phyloP scores from a whole-genome alignment of 2,329 filamentous ascomycete species.

The Aspergillus caelatus region DNA sequence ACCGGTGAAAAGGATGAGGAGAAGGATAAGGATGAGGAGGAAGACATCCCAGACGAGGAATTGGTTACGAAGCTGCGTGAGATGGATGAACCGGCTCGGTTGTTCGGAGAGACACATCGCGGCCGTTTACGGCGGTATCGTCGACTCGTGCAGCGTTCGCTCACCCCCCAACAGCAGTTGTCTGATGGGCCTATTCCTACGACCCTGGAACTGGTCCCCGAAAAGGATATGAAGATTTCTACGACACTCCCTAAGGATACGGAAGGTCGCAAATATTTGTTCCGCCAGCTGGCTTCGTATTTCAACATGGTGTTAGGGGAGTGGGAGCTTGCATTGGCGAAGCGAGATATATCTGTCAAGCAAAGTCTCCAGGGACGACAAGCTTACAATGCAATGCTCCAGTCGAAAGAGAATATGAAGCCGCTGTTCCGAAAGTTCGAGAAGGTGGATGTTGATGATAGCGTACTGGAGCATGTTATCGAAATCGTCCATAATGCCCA shows the following conservation, averaged over 20 bases:
- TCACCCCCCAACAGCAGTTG: conserved; percentile 46
- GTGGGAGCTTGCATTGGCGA: conserved; percentile 77
- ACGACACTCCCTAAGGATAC: conserved; percentile 64
- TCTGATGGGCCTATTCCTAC: conserved; percentile 84
- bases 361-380: conserved; percentile 78
- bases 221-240: conserved; percentile 85
- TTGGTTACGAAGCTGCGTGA: conserved; percentile 69
- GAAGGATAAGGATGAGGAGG: conserved; percentile 43
- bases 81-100: conserved; percentile 69
- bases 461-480: conserved; percentile 77
- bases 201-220: conserved; percentile 74
- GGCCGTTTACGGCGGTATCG: conserved; percentile 71
- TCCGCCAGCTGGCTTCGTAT: conserved; percentile 87
- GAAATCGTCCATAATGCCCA: conserved; percentile 93
- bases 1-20: conserved; percentile 33
- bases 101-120: conserved; percentile 82
- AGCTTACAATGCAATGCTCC: conserved; percentile 81
- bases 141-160: conserved; percentile 55
- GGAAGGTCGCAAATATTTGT: conserved; percentile 71
- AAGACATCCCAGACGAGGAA: conserved; percentile 69
- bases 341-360: conserved; percentile 59
- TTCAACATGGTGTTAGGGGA: conserved; percentile 94
- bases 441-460: conserved; percentile 74
- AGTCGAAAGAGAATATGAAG: conserved; percentile 83
- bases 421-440: conserved; percentile 91